phyloP scores from a whole-genome alignment of 2,329 filamentous ascomycete species.

The Rugonectria rugulosa region DNA sequence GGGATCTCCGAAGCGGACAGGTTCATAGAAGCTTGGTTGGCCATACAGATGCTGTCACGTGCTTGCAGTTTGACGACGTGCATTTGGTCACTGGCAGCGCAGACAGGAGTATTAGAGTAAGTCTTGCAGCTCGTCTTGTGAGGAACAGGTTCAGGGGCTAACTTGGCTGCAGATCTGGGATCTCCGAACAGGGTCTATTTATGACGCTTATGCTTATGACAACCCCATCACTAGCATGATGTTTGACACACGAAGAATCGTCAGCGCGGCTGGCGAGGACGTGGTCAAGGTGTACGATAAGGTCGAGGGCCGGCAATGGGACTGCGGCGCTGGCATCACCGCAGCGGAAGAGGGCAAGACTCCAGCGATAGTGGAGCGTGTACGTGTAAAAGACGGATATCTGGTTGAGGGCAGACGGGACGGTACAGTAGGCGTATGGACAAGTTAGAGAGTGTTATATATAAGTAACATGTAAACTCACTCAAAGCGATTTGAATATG shows the following conservation, averaged over 20 bases:
- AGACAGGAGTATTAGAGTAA: conserved; percentile 92
- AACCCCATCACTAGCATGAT: conserved; percentile 93
- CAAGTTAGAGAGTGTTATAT: conserved; percentile 58
- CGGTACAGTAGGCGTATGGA: conserved; percentile 91
- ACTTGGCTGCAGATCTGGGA: conserved; percentile 86
- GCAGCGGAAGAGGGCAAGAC: conserved; percentile 71
- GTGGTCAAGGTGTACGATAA: conserved; percentile 99
- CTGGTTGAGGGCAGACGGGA: conserved; percentile 88
- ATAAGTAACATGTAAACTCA: conserved; percentile 37
- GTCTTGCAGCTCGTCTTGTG: conserved; percentile 46
- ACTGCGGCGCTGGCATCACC: conserved; percentile 84
- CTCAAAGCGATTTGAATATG: conserved; percentile 27
- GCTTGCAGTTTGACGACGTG: conserved; percentile 94
- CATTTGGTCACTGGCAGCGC: conserved; percentile 92
- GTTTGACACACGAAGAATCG: conserved; percentile 91
- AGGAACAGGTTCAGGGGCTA: conserved; percentile 28
- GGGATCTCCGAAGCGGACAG: conserved; percentile 95
- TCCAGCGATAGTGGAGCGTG: conserved; percentile 78
- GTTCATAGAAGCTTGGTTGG: conserved; percentile 96
- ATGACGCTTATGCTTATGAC: conserved; percentile 96
- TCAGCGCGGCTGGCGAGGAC: conserved; percentile 87
- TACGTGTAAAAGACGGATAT: conserved; percentile 93
- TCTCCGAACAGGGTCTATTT: conserved; percentile 92
- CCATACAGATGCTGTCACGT: conserved; percentile 93
- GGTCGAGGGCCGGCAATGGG: conserved; percentile 94